Evolutionary conservation across 257 asterid genomes (phyloP).

Genomic region (Agastache rugosa): DNA sequence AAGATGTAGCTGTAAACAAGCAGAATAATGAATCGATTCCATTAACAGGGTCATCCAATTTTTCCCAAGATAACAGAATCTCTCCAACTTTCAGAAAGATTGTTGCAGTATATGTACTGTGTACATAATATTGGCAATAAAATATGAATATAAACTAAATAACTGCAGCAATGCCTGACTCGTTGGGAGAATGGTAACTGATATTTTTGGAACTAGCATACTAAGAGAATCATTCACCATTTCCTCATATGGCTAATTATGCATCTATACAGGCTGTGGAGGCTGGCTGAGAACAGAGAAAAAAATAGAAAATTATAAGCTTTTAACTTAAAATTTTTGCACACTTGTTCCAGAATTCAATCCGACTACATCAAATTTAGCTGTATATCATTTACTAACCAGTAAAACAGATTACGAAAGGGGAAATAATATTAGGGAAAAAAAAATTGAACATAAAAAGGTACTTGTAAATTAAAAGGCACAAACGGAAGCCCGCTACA

Average conservation of each 20-base stretch:
- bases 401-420: not conserved
- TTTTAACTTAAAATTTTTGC: slow-evolving; percentile 28
- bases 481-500: slow-evolving; percentile 13
- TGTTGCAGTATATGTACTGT: not conserved
- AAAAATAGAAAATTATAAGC: not conserved
- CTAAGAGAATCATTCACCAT: slow-evolving; percentile 13
- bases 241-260: not conserved
- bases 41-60: slow-evolving; percentile 1
- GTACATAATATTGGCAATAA: not conserved
- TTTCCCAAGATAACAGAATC: not conserved
- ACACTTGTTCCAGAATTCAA: slow-evolving; percentile 13
- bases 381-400: not conserved
- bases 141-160: not conserved
- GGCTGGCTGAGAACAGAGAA: not conserved
- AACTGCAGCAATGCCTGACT: slow-evolving; percentile 9
- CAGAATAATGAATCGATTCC: not conserved
- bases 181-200: not conserved
- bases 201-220: slow-evolving; percentile 22
- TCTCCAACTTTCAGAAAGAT: slow-evolving; percentile 24
- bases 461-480: slow-evolving; percentile 8
- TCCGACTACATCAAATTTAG: slow-evolving; percentile 15
- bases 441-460: not conserved
- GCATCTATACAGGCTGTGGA: not conserved
- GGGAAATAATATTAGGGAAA: not conserved
- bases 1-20: not conserved